phyloP scores from a whole-genome alignment of 1,284 basidiomycete species.

The Bondarzewia mesenterica region DNA sequence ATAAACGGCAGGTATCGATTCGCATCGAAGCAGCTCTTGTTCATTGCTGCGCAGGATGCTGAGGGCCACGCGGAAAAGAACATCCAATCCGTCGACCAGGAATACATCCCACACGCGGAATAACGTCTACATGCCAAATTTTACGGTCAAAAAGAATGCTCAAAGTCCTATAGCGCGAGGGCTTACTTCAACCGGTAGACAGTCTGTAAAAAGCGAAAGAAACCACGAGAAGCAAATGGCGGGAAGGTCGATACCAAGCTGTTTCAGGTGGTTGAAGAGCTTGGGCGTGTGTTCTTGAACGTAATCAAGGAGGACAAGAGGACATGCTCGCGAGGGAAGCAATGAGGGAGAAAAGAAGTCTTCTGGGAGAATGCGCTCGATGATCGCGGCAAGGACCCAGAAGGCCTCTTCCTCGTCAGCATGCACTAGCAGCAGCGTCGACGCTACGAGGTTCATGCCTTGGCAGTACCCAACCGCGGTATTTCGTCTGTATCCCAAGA shows the following conservation, averaged over 20 bases:
- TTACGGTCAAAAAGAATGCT: neutral
- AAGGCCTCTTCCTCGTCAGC: slow-evolving; percentile 96
- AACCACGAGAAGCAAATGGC: slow-evolving; percentile 99
- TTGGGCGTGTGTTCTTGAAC: slow-evolving; percentile 75
- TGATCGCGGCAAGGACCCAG: slow-evolving; percentile 88
- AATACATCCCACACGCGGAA: slow-evolving; percentile 96
- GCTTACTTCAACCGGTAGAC: slow-evolving; percentile 86
- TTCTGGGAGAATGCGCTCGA: slow-evolving; percentile 77
- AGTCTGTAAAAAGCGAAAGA: slow-evolving; percentile 92
- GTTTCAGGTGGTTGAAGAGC: slow-evolving; percentile 66
- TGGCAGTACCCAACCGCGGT: slow-evolving; percentile 83
- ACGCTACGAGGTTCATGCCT: slow-evolving; percentile 94
- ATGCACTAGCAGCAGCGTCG: slow-evolving; percentile 87
- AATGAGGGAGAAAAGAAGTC: slow-evolving; percentile 82
- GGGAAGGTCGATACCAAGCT: slow-evolving; percentile 83
- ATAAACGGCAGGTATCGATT: slow-evolving; percentile 82
- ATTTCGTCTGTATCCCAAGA: slow-evolving; percentile 52
- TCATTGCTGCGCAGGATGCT: slow-evolving; percentile 83
- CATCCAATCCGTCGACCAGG: slow-evolving; percentile 87
- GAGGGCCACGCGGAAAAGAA: slow-evolving; percentile 86
- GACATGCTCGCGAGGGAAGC: slow-evolving; percentile 88
- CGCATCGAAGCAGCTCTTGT: slow-evolving; percentile 72
- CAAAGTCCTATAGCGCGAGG: neutral
- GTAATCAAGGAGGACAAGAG: slow-evolving; percentile 83
- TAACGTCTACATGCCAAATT: slow-evolving; percentile 47